Evolutionary conservation across 805 yeast species (phyloP).

Genomic region (Suhomyces faveliae): DNA sequence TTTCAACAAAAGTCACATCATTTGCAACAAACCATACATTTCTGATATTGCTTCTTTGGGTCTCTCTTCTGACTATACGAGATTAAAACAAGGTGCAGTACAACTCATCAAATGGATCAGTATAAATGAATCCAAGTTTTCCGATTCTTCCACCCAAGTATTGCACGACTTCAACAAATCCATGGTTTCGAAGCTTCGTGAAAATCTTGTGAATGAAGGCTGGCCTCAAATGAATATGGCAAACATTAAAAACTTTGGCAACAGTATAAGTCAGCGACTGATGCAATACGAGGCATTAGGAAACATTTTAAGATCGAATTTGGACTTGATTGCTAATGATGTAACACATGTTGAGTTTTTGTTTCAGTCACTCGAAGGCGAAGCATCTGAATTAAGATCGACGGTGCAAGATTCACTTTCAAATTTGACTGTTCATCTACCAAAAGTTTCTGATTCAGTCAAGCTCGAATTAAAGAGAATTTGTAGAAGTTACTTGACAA

Average conservation of each 20-base stretch:
- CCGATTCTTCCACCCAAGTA: constrained; percentile 6
- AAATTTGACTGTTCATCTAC: constrained; percentile 51
- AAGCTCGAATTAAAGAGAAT: constrained; percentile 41
- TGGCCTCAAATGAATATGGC: constrained; percentile 51
- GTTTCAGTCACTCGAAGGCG: constrained; percentile 67
- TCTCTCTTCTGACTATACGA: constrained; percentile 51
- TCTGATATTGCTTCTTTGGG: constrained; percentile 58
- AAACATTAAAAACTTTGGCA: constrained; percentile 36
- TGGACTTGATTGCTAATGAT: constrained; percentile 42
- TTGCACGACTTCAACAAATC: constrained; percentile 33
- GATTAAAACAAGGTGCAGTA: constrained; percentile 56
- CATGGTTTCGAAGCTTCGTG: constrained; percentile 54
- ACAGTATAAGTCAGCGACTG: constrained; percentile 48
- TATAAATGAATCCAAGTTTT: constrained; percentile 9
- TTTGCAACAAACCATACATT: constrained; percentile 43
- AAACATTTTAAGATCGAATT: constrained; percentile 51
- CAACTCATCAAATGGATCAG: constrained; percentile 65
- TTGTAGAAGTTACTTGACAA: constrained; percentile 33
- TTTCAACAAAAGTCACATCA: constrained; percentile 51
- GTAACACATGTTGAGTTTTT: constrained; percentile 60
- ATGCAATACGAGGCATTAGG: constrained; percentile 80
- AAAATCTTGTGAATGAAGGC: constrained; percentile 53
- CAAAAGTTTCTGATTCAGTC: constrained; percentile 34
- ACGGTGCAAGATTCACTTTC: constrained; percentile 73
- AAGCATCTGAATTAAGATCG: constrained; percentile 57